Percentiles rank a stretch among this genome's conserved stretches.
Conservation (phyloP, 805 yeast species). For the Candida maris region DNA sequence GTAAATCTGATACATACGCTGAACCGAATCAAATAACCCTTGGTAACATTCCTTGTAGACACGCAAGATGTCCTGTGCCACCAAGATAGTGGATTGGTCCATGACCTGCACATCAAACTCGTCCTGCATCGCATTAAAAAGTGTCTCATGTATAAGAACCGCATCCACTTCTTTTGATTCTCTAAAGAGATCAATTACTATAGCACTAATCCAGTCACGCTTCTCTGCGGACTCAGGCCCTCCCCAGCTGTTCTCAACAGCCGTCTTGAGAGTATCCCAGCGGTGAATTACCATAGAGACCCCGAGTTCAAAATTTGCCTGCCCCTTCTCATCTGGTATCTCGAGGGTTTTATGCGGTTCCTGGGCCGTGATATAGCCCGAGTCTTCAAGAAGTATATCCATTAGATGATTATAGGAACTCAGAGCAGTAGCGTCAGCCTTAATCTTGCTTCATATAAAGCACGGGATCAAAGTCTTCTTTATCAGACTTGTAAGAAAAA, state of each 20-base stretch:
- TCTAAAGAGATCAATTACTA: constrained; percentile 73
- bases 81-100: constrained; percentile 78
- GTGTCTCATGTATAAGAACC: constrained; percentile 76
- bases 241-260: constrained; percentile 94
- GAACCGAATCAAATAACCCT: constrained; percentile 52
- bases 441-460: too few relatives aligned
- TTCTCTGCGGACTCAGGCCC: constrained; percentile 88
- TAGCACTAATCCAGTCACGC: constrained; percentile 90
- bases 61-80: constrained; percentile 64
- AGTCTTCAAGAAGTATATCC: constrained; percentile 30
- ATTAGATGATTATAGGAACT: too few relatives aligned
- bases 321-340: constrained; percentile 56
- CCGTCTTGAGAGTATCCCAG: constrained; percentile 86
- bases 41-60: constrained; percentile 61
- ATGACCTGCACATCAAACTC: constrained; percentile 89
- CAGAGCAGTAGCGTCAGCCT: too few relatives aligned
- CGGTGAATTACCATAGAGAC: constrained; percentile 84
- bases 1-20: constrained; percentile 58
- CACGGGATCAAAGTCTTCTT: too few relatives aligned
- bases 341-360: constrained; percentile 20
- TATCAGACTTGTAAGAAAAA: too few relatives aligned
- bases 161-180: constrained; percentile 65
- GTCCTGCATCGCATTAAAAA: constrained; percentile 87
- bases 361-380: constrained; percentile 31
- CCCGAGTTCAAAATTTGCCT: constrained; percentile 87